Base-by-base conservation (phyloP, 768 basidiomycete genomes). In the Postia placenta region DNA sequence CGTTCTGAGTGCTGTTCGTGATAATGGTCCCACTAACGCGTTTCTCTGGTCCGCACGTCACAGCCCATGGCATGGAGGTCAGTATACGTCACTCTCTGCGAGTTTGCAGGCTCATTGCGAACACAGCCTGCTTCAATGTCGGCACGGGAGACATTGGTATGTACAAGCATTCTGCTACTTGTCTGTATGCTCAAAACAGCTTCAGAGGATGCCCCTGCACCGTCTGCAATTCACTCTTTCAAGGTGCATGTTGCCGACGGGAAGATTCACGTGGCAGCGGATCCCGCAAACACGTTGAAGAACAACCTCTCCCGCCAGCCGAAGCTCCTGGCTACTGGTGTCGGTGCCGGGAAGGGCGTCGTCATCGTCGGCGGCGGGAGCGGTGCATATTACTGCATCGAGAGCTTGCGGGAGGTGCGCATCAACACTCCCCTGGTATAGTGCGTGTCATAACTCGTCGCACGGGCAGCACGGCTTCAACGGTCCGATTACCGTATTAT, bases 11-110 rank as follows among this genome's bases (percentile, higher is more conserved):
- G n/a, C n/a, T n/a, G n/a, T n/a, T n/a, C n/a, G n/a, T n/a, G n/a
- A n/a, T n/a, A n/a, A n/a, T n/a, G n/a, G n/a, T n/a, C n/a, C n/a
- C n/a, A n/a, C n/a, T n/a, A n/a, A n/a, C n/a, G n/a, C n/a, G n/a
- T n/a, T n/a, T n/a, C 30, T 33, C 30, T 33, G 30, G 9, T 33
- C 30, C 30, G 30, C 7, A 33, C 30, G 15, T 15, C 19, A 19
- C 49, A 87, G 86, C 58, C 87, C 88, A 11, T 92, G 89, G 91
- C 90, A 92, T 60, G 90, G 89, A 74, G 87, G 87, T 86, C 59
- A 42, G 67, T 58, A 14, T 28, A 43, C 47, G n/a, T 45, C 22
- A 9, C 38, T 20, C 24, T 20, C 17, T 23, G 42, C 24, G 20
- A 3, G 15, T 12, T 23, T 11, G 45, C 7, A 15, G 20, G 11